Evolutionary conservation across 768 basidiomycete genomes (phyloP).

Genomic region (Kwoniella europaea): DNA sequence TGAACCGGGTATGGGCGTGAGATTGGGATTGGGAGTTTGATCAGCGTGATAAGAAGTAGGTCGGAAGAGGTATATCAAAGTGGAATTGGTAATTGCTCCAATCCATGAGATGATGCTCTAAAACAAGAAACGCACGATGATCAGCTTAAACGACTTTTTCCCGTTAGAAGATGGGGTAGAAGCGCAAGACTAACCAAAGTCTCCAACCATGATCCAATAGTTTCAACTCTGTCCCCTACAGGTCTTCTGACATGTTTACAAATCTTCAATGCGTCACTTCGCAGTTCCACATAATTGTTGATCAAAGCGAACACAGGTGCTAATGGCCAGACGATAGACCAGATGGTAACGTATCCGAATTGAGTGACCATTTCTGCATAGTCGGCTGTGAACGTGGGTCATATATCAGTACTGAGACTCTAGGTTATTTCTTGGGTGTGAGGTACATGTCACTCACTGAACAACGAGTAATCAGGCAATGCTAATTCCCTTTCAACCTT

Average conservation of each 20-base stretch:
- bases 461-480: conserved; percentile 78
- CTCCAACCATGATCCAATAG: conserved; percentile 93
- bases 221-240: conserved; percentile 82
- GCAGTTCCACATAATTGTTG: conserved; percentile 87
- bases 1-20: conserved; percentile 41
- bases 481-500: conserved; percentile 75
- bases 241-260: conserved; percentile 81
- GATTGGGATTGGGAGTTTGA: conserved; percentile 45
- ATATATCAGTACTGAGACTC: background rate
- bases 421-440: background rate
- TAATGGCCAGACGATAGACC: conserved; percentile 93
- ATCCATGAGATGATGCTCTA: conserved; percentile 82
- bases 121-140: background rate
- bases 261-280: conserved; percentile 95
- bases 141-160: background rate
- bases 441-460: conserved; percentile 60
- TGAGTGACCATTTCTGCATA: conserved; percentile 93
- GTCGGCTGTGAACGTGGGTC: conserved; percentile 61
- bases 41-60: conserved; percentile 27
- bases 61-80: conserved; percentile 87
- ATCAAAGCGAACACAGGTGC: conserved; percentile 84
- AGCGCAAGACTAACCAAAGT: conserved; percentile 66
- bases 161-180: background rate
- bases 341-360: conserved; percentile 89
- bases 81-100: conserved; percentile 81